Percentiles rank a stretch among this genome's conserved stretches.
Evolutionary conservation across 495 filamentous ascomycete species (phyloP).

Genomic region (Aspergillus wentii): DNA sequence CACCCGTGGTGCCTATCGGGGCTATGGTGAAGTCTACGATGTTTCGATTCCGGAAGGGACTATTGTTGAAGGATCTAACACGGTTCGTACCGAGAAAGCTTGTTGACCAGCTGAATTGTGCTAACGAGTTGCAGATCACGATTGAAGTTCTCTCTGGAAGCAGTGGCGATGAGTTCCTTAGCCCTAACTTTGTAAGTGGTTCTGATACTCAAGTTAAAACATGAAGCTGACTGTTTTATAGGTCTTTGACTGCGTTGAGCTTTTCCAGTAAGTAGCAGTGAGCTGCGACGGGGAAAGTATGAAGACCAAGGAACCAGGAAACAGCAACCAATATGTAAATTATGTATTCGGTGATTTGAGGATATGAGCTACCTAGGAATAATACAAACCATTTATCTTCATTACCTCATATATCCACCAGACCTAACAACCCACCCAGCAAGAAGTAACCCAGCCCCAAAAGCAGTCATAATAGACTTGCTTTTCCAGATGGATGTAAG

Average conservation of each 20-base stretch:
- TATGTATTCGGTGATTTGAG: no score
- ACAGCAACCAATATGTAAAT: no score
- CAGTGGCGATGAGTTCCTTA: constrained; percentile 47
- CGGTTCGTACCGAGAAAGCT: constrained; percentile 11
- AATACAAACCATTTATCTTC: no score
- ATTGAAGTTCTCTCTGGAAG: constrained; percentile 57
- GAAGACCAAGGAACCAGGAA: no score
- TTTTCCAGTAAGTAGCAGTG: constrained; percentile 38
- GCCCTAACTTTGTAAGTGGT: constrained; percentile 56
- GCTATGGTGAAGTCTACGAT: constrained; percentile 56
- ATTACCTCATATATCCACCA: no score
- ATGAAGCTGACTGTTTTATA: constrained; percentile 10
- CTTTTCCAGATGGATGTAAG: no score
- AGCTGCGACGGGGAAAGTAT: no score
- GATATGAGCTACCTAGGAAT: no score
- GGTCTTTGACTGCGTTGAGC: constrained; percentile 55
- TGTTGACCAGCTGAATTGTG: neutral
- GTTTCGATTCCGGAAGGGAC: constrained; percentile 49
- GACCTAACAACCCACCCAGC: neutral
- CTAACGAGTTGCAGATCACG: constrained; percentile 33
- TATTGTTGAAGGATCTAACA: constrained; percentile 55
- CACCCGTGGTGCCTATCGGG: constrained; percentile 60
- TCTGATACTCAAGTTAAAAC: neutral
- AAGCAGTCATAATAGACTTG: no score
- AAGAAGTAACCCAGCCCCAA: neutral